A percentile compares a stretch with the other conserved stretches of the same genome.
Evolutionary conservation across 495 filamentous ascomycete species (phyloP).

Genomic region (Chaetomidium leptoderma): DNA sequence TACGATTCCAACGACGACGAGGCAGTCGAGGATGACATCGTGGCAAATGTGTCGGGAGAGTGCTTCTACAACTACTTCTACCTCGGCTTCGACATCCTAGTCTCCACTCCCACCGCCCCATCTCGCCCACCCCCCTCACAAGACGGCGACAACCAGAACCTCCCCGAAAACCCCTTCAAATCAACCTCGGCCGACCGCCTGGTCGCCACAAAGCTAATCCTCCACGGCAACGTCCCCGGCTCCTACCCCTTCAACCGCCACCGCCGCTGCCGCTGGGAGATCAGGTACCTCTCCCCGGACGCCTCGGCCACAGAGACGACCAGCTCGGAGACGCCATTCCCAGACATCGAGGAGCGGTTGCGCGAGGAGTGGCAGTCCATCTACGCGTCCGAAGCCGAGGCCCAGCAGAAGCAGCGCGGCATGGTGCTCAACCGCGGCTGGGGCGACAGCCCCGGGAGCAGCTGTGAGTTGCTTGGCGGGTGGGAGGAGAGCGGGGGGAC

Average conservation of each 20-base stretch:
- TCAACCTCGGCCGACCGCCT: constrained; percentile 51
- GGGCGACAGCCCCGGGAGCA: constrained; percentile 88
- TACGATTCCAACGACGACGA: constrained; percentile 61
- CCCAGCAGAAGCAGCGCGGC: constrained; percentile 60
- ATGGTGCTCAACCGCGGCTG: constrained; percentile 89
- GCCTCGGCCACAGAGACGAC: constrained; percentile 34
- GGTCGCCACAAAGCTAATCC: constrained; percentile 81
- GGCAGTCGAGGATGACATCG: constrained; percentile 46
- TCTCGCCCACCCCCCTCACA: constrained; percentile 61
- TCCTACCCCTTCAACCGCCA: constrained; percentile 96
- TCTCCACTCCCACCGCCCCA: constrained; percentile 67
- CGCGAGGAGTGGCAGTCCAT: constrained; percentile 66
- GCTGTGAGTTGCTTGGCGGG: constrained; percentile 80
- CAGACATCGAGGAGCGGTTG: constrained; percentile 61
- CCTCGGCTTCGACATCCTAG: constrained; percentile 88
- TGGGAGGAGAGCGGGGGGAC: constrained; percentile 67
- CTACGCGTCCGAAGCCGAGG: constrained; percentile 58
- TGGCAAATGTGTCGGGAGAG: constrained; percentile 56
- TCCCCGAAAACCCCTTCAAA: constrained; percentile 38
- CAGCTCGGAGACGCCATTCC: constrained; percentile 75
- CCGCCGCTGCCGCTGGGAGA: constrained; percentile 81
- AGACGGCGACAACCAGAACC: constrained; percentile 12
- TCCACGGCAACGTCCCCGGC: constrained; percentile 92
- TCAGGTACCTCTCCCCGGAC: constrained; percentile 51
- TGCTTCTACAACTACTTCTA: constrained; percentile 97